Evolutionary conservation across 2,329 filamentous ascomycete genomes (phyloP).

Genomic region (Purpureocillium lavendulum): DNA sequence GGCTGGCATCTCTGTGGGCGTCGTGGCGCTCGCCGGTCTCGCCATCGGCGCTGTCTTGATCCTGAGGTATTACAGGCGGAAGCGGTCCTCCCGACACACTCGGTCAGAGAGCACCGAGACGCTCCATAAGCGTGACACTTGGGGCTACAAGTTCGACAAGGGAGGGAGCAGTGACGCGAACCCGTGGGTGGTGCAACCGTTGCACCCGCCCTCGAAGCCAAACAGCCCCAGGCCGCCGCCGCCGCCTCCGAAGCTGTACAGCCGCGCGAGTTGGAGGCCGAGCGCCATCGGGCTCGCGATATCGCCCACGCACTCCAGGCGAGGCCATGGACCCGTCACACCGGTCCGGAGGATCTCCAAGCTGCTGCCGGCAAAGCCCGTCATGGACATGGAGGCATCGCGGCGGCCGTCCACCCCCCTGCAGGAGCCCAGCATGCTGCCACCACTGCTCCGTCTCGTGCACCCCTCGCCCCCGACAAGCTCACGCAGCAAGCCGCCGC

Average conservation of each 20-base stretch:
- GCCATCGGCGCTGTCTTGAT: constrained; percentile 39
- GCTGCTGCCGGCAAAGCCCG: constrained; percentile 37
- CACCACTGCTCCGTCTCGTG: not conserved
- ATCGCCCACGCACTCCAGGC: constrained; percentile 19
- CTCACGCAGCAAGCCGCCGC: constrained; percentile 9
- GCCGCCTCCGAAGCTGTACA: constrained; percentile 13
- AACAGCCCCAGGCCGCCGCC: constrained; percentile 11
- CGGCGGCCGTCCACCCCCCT: not conserved
- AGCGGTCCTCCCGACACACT: constrained; percentile 20
- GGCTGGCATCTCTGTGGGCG: constrained; percentile 49
- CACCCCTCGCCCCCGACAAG: constrained; percentile 8
- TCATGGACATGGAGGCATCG: constrained; percentile 21
- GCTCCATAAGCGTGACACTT: constrained; percentile 21
- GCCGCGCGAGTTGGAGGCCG: constrained; percentile 21
- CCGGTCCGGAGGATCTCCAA: constrained; percentile 28
- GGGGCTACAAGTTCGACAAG: constrained; percentile 22
- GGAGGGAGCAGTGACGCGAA: constrained; percentile 12
- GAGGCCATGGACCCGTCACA: constrained; percentile 11
- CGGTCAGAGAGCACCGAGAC: constrained; percentile 2
- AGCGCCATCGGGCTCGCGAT: constrained; percentile 37
- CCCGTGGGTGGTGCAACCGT: constrained; percentile 18
- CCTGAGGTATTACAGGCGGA: constrained; percentile 30
- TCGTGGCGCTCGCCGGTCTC: constrained; percentile 38
- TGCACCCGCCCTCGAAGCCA: constrained; percentile 12
- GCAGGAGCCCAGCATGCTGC: not conserved